Evolutionary conservation across 257 asterid species (phyloP).

Genomic region (Solanum sejunctum): DNA sequence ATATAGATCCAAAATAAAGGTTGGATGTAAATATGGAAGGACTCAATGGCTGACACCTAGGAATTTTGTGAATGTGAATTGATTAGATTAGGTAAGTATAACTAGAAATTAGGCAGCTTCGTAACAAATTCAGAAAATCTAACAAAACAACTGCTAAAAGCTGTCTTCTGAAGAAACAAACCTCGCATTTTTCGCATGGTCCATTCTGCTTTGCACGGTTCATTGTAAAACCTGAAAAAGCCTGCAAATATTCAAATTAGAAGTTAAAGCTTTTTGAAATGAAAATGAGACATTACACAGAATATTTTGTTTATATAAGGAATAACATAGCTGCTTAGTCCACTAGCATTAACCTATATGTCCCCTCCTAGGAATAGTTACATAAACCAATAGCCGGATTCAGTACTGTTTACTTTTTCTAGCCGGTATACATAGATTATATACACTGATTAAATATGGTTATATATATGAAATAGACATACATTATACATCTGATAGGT

Average conservation of each 20-base stretch:
- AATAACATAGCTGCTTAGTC: background rate
- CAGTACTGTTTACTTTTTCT: background rate
- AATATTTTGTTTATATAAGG: background rate
- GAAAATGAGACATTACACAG: background rate
- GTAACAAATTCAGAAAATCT: background rate
- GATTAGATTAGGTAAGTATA: background rate
- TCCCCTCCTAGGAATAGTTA: background rate
- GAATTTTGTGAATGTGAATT: background rate
- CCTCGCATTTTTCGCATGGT: constrained; percentile 24
- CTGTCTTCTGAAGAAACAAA: constrained; percentile 2
- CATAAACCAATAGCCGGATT: background rate
- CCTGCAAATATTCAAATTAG: constrained; percentile 18
- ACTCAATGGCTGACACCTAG: background rate
- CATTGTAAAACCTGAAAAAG: constrained; percentile 15
- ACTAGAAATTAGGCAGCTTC: background rate
- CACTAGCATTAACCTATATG: background rate
- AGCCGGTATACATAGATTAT: background rate
- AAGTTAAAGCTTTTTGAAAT: background rate
- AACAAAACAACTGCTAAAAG: background rate
- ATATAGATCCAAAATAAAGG: background rate
- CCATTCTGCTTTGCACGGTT: background rate
- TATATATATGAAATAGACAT: background rate
- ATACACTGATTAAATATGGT: background rate
- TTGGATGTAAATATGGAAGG: background rate
- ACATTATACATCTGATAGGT: background rate